A percentile compares a stretch with the other conserved stretches of the same genome.
These are phyloP conservation scores for Xylaria curta DNA, from an alignment of 495 filamentous ascomycete species.

Conservation along the genomic window DNA sequence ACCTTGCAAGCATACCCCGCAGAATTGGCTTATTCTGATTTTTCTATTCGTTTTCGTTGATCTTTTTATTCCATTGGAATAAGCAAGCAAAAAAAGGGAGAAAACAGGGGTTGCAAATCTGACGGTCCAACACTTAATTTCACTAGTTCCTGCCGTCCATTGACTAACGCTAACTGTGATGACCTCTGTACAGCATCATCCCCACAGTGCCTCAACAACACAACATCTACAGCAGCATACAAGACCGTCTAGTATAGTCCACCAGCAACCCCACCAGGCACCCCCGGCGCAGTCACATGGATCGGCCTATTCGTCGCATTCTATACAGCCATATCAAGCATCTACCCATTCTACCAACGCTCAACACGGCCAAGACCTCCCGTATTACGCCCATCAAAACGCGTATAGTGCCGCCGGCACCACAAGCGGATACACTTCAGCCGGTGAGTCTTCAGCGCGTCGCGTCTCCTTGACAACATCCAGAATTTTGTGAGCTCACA, in stretches of 20 bases:
- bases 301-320: constrained; percentile 65
- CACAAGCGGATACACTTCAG: constrained; percentile 75
- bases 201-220: constrained; percentile 46
- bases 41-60: neutral
- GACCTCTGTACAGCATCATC: constrained; percentile 65
- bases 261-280: constrained; percentile 68
- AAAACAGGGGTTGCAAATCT: constrained; percentile 31
- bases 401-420: constrained; percentile 76
- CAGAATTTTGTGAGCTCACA: constrained; percentile 37
- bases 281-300: constrained; percentile 53
- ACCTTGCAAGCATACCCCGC: constrained; percentile 52
- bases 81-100: neutral
- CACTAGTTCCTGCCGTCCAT: constrained; percentile 42
- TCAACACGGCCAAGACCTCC: constrained; percentile 67
- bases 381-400: constrained; percentile 76
- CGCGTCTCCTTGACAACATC: constrained; percentile 1
- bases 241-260: constrained; percentile 67
- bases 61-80: neutral
- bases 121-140: constrained; percentile 41
- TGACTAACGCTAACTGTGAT: constrained; percentile 56
- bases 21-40: constrained; percentile 41
- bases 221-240: constrained; percentile 66
- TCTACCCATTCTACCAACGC: constrained; percentile 53
- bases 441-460: constrained; percentile 66
- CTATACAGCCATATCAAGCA: constrained; percentile 58